Evolutionary conservation across 306 rosid species (phyloP).

Genomic region (Mucuna pruriens): DNA sequence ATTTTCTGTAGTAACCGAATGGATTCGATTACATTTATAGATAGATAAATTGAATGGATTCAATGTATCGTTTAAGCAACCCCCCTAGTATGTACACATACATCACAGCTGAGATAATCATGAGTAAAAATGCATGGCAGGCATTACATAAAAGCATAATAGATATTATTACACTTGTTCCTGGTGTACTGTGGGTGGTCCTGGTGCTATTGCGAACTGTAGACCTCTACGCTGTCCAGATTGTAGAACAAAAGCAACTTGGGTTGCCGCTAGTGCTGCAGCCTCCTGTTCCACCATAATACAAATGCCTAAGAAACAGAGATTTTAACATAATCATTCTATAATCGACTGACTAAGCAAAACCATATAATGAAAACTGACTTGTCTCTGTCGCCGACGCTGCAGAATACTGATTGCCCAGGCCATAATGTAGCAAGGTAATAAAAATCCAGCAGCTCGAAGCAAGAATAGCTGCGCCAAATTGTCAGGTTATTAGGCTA

Average conservation of each 20-base stretch:
- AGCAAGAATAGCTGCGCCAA: slow-evolving; percentile 87
- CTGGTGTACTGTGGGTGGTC: slow-evolving; percentile 59
- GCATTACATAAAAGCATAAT: slow-evolving; percentile 17
- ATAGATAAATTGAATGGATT: slow-evolving; percentile 31
- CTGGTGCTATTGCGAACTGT: slow-evolving; percentile 82
- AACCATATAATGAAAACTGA: slow-evolving; percentile 35
- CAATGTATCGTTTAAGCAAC: slow-evolving; percentile 27
- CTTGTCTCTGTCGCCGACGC: slow-evolving; percentile 96
- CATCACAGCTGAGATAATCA: slow-evolving; percentile 37
- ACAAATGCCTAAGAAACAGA: too few species aligned
- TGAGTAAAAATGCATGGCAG: slow-evolving; percentile 34
- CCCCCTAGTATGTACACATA: slow-evolving; percentile 36
- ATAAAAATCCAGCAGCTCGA: slow-evolving; percentile 93
- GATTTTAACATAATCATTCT: slow-evolving; percentile 43
- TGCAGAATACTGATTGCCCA: slow-evolving; percentile 98
- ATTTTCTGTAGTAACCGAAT: slow-evolving; percentile 6
- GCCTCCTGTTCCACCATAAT: slow-evolving; percentile 72
- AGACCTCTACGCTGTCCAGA: slow-evolving; percentile 85
- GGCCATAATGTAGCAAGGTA: slow-evolving; percentile 99
- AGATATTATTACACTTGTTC: slow-evolving; percentile 71
- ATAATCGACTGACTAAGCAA: slow-evolving; percentile 42
- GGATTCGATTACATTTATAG: slow-evolving; percentile 34
- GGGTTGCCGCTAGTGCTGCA: slow-evolving; percentile 99
- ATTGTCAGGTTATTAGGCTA: slow-evolving; percentile 31
- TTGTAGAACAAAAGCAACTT: slow-evolving; percentile 93